Percentiles rank a stretch among this genome's conserved stretches.
Conservation (phyloP, 306 rosid genomes). For the Oxytropis ochrocephala region DNA sequence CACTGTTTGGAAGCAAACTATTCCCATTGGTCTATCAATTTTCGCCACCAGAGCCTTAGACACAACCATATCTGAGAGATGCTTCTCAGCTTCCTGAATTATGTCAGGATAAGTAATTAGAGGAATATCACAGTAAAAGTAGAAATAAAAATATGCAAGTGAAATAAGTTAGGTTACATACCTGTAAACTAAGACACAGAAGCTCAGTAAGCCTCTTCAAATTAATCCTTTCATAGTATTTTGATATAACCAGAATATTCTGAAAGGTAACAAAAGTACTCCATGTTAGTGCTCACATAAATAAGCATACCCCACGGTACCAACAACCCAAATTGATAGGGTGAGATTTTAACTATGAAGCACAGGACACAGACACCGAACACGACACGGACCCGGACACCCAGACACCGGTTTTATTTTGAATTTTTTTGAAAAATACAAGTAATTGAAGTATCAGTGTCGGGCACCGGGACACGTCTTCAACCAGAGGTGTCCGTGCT, state of each 20-base stretch:
- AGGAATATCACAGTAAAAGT: background rate
- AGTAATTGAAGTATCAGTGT: no score
- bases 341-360: no score
- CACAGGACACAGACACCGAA: no score
- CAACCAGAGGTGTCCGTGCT: no score
- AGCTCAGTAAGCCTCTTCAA: constrained; percentile 76
- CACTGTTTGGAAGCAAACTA: no score
- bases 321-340: no score
- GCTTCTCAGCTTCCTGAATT: constrained; percentile 88
- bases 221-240: constrained; percentile 56
- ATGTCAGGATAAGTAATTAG: background rate
- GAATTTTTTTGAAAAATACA: no score
- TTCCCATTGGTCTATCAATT: constrained; percentile 91
- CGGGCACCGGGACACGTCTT: no score
- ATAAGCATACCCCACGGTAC: no score
- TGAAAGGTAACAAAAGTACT: constrained; percentile 41
- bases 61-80: constrained; percentile 97
- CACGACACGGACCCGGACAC: no score
- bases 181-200: constrained; percentile 73
- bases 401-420: no score
- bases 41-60: constrained; percentile 88
- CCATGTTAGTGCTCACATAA: no score
- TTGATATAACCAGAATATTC: constrained; percentile 92
- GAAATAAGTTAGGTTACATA: constrained; percentile 22
- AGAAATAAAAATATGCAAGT: background rate